Base-by-base conservation (phyloP, 2,329 filamentous ascomycete genomes). In the Alternaria burnsii region DNA sequence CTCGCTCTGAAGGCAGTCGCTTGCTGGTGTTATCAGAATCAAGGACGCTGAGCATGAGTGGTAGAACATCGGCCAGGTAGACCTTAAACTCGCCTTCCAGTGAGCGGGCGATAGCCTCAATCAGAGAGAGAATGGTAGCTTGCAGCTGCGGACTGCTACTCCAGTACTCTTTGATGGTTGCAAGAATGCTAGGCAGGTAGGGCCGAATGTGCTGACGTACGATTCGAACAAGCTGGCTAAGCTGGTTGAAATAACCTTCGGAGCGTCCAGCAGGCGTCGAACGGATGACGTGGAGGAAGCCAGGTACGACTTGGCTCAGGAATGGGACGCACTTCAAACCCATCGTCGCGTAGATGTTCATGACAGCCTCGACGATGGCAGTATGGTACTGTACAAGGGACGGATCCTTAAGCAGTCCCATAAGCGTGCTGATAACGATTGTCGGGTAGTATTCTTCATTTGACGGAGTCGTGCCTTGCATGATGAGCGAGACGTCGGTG, bases 401-500 rank as follows among this genome's bases (percentile, higher is more conserved):
- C 26, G 89, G 89, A 70, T 99, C 95, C 72, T 94, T 96, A 36
- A 99, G 82, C 67, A 99, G 94, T 58, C 93, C 90, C 72, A 99
- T 88, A 11, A 99, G 85, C 2, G 95, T 96, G 72, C 97, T 97
- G 76, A 99, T 97, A 47, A 97, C 95, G 18, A 99, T 93, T 0
- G 95, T 99, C 0, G 95, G 95, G 74, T 97, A 99, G 79, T 99
- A 99, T 72, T 99, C 95, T 74, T 99, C 97, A 73, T 92, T 97
- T 0, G 94, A 98, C 0, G 95, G 96, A 0, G 94, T 98, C 41
- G 97, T 84, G 14, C 96, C 95, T 42, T 92, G 93, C 94, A 99
- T 99, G 85, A 99, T 98, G 30, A 99, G 85, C 4, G 94, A 95
- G 46, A 99, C 96, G 78, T 99, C 95, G 0, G 94, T 97, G 71